These are phyloP conservation scores for Phaeotremella fagi DNA, from an alignment of 768 basidiomycete genomes.

Conservation along the genomic window DNA sequence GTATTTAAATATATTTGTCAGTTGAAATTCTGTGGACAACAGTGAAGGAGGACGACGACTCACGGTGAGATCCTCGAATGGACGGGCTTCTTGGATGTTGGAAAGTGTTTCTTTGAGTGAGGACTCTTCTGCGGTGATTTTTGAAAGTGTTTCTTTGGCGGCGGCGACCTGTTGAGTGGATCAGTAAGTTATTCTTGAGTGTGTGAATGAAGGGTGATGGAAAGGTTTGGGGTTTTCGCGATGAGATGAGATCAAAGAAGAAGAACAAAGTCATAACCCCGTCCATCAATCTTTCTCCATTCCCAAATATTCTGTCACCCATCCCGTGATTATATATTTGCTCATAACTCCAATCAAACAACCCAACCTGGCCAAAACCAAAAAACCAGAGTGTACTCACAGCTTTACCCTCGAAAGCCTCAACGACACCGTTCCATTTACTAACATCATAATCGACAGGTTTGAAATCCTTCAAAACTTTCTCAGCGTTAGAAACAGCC, in stretches of 20 bases:
- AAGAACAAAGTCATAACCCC: too few species aligned
- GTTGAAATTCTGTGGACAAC: background rate
- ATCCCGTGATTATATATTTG: too few species aligned
- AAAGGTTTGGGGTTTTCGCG: too few species aligned
- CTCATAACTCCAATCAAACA: background rate
- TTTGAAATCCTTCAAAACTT: conserved; percentile 80
- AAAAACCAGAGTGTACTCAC: conserved; percentile 54
- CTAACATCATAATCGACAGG: conserved; percentile 88
- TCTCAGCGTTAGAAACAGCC: conserved; percentile 88
- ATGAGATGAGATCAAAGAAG: too few species aligned
- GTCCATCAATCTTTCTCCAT: too few species aligned
- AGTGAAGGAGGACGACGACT: conserved; percentile 42
- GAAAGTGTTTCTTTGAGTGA: conserved; percentile 87
- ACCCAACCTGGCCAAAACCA: background rate
- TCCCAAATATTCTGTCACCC: background rate
- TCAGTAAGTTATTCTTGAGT: too few species aligned
- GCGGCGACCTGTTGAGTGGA: conserved; percentile 70
- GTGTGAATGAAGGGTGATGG: too few species aligned
- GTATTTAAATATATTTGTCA: background rate
- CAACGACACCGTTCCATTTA: conserved; percentile 88
- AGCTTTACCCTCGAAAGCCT: conserved; percentile 93
- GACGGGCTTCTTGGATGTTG: conserved; percentile 95
- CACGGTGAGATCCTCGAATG: conserved; percentile 94
- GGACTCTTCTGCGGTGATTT: conserved; percentile 85
- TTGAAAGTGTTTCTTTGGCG: conserved; percentile 80